Conservation (phyloP, 140 eudicot genomes). For the Oenanthe javanica region DNA sequence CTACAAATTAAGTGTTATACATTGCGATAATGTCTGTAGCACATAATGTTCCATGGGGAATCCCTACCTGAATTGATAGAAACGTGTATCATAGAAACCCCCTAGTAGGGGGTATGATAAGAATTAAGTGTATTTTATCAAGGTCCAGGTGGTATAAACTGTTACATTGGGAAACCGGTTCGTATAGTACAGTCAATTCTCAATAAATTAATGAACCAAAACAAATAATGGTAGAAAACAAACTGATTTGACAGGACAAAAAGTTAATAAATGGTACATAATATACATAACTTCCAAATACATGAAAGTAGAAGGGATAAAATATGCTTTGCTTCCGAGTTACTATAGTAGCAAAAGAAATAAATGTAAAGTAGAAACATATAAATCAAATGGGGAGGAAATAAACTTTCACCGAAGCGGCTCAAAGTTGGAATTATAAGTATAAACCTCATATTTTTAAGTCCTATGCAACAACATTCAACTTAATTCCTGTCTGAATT, state of each 20-base stretch:
- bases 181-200: background rate
- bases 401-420: no score
- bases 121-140: background rate
- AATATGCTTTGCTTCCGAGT: background rate
- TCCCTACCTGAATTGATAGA: no score
- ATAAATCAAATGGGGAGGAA: no score
- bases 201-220: background rate
- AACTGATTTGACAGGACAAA: background rate
- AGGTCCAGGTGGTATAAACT: background rate
- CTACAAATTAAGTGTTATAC: no score
- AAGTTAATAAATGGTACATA: background rate
- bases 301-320: background rate
- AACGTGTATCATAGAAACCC: background rate
- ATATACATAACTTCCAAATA: background rate
- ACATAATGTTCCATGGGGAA: no score
- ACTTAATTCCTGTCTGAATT: no score
- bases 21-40: no score
- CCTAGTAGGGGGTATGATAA: background rate
- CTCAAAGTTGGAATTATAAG: no score
- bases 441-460: no score
- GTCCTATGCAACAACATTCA: no score
- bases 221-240: background rate
- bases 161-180: background rate
- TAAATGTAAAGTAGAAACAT: background rate
- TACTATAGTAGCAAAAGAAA: background rate